A percentile compares a stretch with the other conserved stretches of the same genome.
phyloP scores from a whole-genome alignment of 2,329 filamentous ascomycete species.

The Diaporthe sp. region DNA sequence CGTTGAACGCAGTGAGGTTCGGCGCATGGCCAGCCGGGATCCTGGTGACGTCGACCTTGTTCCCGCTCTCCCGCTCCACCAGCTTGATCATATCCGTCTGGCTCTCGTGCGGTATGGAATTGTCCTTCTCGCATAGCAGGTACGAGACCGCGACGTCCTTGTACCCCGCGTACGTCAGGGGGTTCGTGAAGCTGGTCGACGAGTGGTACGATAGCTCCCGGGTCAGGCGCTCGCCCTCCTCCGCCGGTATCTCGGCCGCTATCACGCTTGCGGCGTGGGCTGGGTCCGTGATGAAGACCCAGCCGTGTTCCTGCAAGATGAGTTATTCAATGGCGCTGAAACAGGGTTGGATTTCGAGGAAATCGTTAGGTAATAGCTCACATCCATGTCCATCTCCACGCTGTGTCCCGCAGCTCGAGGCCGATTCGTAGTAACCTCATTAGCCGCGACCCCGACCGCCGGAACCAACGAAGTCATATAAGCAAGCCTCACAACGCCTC shows the following conservation, averaged over 20 bases:
- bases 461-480: constrained; percentile 25
- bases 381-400: neutral
- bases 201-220: neutral
- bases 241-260: neutral
- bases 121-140: neutral
- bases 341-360: neutral
- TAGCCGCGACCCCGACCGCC: neutral
- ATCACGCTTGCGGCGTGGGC: neutral
- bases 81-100: neutral
- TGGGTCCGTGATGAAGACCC: neutral
- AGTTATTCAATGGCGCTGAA: neutral
- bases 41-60: neutral
- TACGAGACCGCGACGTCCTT: neutral
- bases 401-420: neutral
- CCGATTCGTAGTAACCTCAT: neutral
- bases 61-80: neutral
- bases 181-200: neutral
- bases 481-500: constrained; percentile 33
- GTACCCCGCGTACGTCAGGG: neutral
- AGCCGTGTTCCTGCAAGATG: neutral
- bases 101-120: neutral
- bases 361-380: neutral
- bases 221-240: neutral
- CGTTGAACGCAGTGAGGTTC: neutral
- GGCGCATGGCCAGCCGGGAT: neutral